These are phyloP conservation scores for Porodaedalea pini DNA, from an alignment of 1,284 basidiomycete species.

Conservation along the genomic window DNA sequence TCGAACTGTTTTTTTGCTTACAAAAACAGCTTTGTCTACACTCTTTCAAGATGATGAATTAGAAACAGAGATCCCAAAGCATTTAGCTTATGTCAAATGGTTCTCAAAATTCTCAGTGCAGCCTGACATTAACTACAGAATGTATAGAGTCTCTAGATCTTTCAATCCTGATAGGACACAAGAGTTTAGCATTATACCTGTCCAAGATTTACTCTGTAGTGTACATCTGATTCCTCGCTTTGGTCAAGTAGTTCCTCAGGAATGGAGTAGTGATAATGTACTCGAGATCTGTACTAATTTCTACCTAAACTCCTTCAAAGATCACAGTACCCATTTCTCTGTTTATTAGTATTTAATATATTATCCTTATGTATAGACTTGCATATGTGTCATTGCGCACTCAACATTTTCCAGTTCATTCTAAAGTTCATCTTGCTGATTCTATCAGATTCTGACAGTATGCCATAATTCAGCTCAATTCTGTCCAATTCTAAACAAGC, in stretches of 20 bases:
- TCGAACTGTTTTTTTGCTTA: slow-evolving; percentile 27
- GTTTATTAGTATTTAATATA: no score
- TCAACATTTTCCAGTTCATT: no score
- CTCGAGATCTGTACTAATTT: no score
- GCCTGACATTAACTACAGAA: background rate
- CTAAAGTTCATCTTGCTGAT: no score
- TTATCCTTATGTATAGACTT: no score
- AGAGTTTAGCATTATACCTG: background rate
- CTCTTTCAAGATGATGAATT: slow-evolving; percentile 9
- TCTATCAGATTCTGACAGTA: no score
- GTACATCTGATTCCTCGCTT: slow-evolving; percentile 3
- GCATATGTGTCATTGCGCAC: no score
- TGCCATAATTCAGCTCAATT: no score
- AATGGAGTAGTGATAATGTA: slow-evolving; percentile 7
- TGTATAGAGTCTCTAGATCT: background rate
- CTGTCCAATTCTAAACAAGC: no score
- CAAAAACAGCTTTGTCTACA: slow-evolving; percentile 5
- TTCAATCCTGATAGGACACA: background rate
- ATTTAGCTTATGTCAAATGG: slow-evolving; percentile 35
- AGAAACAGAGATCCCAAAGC: background rate
- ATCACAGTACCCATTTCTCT: no score
- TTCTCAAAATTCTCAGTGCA: slow-evolving; percentile 22
- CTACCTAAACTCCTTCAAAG: no score
- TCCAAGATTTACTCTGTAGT: background rate
- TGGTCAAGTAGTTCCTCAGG: background rate